Conservation (phyloP, 148 eudicot genomes). For the Camellia sinensis region DNA sequence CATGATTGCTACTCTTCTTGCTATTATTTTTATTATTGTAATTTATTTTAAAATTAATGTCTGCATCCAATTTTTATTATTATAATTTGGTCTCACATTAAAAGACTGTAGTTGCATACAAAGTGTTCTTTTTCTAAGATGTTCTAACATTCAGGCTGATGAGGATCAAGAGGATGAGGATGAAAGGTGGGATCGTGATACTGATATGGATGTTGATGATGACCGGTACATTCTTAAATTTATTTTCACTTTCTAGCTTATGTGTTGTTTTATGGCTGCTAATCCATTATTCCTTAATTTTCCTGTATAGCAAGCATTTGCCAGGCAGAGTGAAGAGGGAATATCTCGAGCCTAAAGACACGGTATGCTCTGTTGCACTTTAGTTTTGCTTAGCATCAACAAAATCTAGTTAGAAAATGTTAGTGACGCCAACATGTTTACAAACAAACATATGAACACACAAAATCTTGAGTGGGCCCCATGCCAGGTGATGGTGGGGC, state of each 20-base stretch:
- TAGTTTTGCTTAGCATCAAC: background rate
- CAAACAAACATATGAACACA: background rate
- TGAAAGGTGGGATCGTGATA: conserved; percentile 70
- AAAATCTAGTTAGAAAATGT: background rate
- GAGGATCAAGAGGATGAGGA: conserved; percentile 81
- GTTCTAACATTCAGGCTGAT: conserved; percentile 52
- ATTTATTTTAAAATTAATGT: background rate
- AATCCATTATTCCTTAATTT: conserved; percentile 2
- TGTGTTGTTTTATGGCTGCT: background rate
- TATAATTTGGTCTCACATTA: background rate
- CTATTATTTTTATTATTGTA: background rate
- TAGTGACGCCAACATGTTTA: background rate
- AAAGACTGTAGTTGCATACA: background rate
- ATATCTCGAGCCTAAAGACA: conserved; percentile 49
- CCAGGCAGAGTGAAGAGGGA: conserved; percentile 73
- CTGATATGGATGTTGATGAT: conserved; percentile 72
- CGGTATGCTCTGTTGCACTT: conserved; percentile 33
- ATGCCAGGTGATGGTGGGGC: too few relatives aligned
- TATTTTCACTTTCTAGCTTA: conserved; percentile 2
- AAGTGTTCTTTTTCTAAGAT: background rate
- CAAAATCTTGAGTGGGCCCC: too few relatives aligned
- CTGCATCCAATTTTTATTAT: too few relatives aligned
- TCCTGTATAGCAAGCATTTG: conserved; percentile 44
- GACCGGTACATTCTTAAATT: conserved; percentile 40
- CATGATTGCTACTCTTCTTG: background rate